Base-by-base conservation (phyloP, 371 early-diverging fungal genomes). In the Mortierella sp. region DNA sequence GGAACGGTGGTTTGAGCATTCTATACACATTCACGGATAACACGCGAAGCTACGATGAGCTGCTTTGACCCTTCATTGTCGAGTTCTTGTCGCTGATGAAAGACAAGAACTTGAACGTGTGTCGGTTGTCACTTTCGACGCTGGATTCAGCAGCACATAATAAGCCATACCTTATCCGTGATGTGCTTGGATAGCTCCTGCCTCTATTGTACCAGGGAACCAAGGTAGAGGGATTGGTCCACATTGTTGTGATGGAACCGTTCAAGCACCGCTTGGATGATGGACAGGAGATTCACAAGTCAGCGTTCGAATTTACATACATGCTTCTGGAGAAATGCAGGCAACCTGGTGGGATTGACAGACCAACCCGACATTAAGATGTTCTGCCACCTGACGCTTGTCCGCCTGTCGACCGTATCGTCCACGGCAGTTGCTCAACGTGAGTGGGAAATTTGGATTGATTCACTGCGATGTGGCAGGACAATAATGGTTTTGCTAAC, bases 221-320 rank as follows among this genome's bases (percentile, higher is more conserved):
- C 2, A 81, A 85, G 23, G 67, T 71, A 1, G 80, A 71, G 43
- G 89, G 90, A 30, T 84, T 96, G 41, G 92, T 98, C 59, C 93
- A 90, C 48, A 86, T 87, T 39, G 94, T 98, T 21, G 93, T 91
- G 61, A 96, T 98, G 97, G 98, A 97, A 5, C 96, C 96, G 5
- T 95, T 95, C 83, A 96, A 94, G 82, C 94, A 95, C 80, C 85
- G 89, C 56, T 92, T 98, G 8, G 98, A 98, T 79, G 95, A 95
- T 64, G 98, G 97, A 49, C 82, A 97, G 24, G 97, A 97, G 49
- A 87, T 92, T 18, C 89, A 97, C 80, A 95, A 95, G 91, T 88
- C 91, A 57, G 96, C 97, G 0, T 96, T 87, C 74, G 96, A 96
- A 73, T 95, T 95, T 85, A 91, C 96, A 91, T 91, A 93, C 78